Conservation (phyloP, 2,329 filamentous ascomycete species). For the Metarhizium album region DNA sequence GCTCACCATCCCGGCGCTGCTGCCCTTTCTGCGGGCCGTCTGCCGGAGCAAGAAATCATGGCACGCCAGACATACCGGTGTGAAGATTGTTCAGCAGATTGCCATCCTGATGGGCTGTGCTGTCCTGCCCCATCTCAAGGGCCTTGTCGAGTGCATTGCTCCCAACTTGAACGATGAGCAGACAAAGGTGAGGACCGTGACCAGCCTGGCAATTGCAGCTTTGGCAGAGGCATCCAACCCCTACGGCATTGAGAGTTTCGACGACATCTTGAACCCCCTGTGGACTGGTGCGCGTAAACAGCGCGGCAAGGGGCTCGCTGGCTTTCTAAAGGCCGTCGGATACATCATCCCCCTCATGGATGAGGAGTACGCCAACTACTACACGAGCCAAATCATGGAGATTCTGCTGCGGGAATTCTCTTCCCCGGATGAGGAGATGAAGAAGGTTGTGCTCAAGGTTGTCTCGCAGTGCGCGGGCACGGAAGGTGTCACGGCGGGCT, state of each 20-base stretch:
- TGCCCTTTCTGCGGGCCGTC: constrained; percentile 90
- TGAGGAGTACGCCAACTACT: constrained; percentile 98
- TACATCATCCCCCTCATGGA: constrained; percentile 99
- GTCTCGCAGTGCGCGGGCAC: constrained; percentile 92
- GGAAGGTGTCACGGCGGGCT: constrained; percentile 86
- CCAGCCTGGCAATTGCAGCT: constrained; percentile 86
- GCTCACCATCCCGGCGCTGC: constrained; percentile 84
- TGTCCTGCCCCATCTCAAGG: constrained; percentile 88
- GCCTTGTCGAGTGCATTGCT: constrained; percentile 89
- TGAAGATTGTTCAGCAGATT: constrained; percentile 98
- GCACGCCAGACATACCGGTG: constrained; percentile 94
- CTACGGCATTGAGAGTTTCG: constrained; percentile 98
- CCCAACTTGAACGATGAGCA: constrained; percentile 96
- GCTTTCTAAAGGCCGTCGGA: constrained; percentile 93
- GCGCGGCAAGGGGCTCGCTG: constrained; percentile 87
- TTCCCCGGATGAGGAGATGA: constrained; percentile 98
- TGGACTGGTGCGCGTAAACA: constrained; percentile 97
- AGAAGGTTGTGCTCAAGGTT: constrained; percentile 97
- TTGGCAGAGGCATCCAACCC: constrained; percentile 93
- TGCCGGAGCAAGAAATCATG: constrained; percentile 98
- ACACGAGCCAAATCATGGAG: constrained; percentile 98
- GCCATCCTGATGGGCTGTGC: constrained; percentile 98
- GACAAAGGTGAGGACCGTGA: constrained; percentile 94
- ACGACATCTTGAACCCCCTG: constrained; percentile 91
- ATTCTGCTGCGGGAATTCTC: constrained; percentile 92